Percentiles rank a stretch among this genome's conserved stretches.
Conservation (phyloP, 805 yeast genomes). For the Cyberlindnera lachancei region DNA sequence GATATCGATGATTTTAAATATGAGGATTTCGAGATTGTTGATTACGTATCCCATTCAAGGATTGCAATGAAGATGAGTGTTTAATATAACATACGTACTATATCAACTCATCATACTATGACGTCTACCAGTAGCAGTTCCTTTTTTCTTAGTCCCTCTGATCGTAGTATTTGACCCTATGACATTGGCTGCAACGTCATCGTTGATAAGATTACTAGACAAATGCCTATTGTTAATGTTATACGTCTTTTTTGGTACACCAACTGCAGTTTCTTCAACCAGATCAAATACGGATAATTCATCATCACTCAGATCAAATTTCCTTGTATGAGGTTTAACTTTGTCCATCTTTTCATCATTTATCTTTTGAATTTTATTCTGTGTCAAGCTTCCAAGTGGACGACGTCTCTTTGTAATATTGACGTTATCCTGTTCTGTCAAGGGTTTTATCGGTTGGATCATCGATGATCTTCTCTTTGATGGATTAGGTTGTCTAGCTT, state of each 20-base stretch:
- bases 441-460: constrained; percentile 10
- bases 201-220: too few species aligned
- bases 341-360: constrained; percentile 2
- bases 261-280: constrained; percentile 22
- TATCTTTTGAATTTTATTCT: constrained; percentile 14
- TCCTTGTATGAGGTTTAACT: constrained; percentile 5
- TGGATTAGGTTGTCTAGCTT: background rate
- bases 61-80: constrained; percentile 98
- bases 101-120: constrained; percentile 14
- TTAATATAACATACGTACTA: constrained; percentile 25
- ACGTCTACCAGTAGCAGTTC: constrained; percentile 20
- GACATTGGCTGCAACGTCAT: too few species aligned
- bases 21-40: constrained; percentile 80
- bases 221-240: too few species aligned
- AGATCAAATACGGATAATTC: constrained; percentile 24
- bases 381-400: constrained; percentile 13
- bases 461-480: background rate
- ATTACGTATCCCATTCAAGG: constrained; percentile 72
- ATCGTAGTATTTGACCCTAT: too few species aligned
- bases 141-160: constrained; percentile 11
- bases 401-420: constrained; percentile 23
- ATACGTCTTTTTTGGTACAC: constrained; percentile 24
- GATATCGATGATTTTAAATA: constrained; percentile 80
- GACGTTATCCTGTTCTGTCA: constrained; percentile 14
- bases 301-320: constrained; percentile 8